phyloP scores from a whole-genome alignment of 139 green algal genomes.

The Chlorella sp. region DNA sequence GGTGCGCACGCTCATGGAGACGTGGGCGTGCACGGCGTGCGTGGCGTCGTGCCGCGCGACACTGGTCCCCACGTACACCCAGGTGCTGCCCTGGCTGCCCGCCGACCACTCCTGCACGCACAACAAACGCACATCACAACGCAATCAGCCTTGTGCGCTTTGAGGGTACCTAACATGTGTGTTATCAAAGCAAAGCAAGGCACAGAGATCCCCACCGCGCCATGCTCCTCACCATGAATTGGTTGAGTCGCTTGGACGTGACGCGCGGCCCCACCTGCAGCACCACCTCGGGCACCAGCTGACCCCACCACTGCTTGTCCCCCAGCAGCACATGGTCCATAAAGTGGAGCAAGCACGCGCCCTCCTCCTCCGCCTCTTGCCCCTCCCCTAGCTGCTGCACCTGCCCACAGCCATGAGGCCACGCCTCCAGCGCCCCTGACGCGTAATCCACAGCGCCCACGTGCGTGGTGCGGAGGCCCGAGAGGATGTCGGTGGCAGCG shows the following conservation, averaged over 20 bases:
- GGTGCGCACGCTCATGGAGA: too few species aligned
- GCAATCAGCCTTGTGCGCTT: too few species aligned
- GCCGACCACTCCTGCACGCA: slow-evolving; percentile 26
- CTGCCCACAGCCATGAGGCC: too few species aligned
- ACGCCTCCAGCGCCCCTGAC: too few species aligned
- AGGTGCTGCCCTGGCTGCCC: slow-evolving; percentile 28
- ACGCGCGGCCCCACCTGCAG: slow-evolving; percentile 77
- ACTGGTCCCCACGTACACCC: slow-evolving; percentile 29
- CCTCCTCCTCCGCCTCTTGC: not conserved
- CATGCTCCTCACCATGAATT: slow-evolving; percentile 85
- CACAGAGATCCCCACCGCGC: too few species aligned
- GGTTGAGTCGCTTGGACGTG: slow-evolving; percentile 77
- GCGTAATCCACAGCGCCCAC: not conserved
- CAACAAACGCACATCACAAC: too few species aligned
- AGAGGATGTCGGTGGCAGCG: slow-evolving; percentile 79
- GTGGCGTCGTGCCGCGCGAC: slow-evolving; percentile 68
- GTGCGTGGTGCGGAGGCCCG: slow-evolving; percentile 42
- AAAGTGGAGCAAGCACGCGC: slow-evolving; percentile 47
- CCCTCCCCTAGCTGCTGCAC: too few species aligned
- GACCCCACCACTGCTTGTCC: slow-evolving; percentile 43
- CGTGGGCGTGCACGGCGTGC: slow-evolving; percentile 47
- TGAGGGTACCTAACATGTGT: too few species aligned
- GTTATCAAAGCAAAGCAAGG: too few species aligned
- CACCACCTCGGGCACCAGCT: slow-evolving; percentile 67
- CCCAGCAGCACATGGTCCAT: slow-evolving; percentile 76